phyloP scores from a whole-genome alignment of 805 yeast species.

The Cyberlindnera euphorbiae region DNA sequence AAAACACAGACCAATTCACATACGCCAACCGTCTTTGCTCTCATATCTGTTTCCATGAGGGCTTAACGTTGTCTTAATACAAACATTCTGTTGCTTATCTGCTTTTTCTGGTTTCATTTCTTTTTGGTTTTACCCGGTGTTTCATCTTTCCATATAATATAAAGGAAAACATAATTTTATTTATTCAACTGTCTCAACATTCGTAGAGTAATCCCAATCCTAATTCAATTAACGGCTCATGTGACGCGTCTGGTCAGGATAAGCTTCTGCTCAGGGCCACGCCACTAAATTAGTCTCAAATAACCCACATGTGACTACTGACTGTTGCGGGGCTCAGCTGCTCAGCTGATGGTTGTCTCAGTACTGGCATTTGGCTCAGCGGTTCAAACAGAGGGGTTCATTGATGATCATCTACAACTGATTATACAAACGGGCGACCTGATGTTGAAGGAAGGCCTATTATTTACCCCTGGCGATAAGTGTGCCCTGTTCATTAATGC shows the following conservation, averaged over 20 bases:
- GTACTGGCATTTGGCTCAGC: no score
- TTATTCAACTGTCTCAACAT: not conserved
- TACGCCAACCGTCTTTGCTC: conserved; percentile 8
- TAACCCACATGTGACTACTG: no score
- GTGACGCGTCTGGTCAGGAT: not conserved
- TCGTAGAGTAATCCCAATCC: not conserved
- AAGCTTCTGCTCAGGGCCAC: no score
- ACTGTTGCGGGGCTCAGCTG: no score
- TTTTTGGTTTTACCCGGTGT: conserved; percentile 11
- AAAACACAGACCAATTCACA: conserved; percentile 13
- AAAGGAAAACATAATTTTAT: conserved; percentile 4
- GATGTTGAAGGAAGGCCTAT: no score
- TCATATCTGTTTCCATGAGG: conserved; percentile 1
- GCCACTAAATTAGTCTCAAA: no score
- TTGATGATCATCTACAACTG: no score
- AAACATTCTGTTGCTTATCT: conserved; percentile 14
- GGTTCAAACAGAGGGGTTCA: no score
- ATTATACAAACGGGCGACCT: no score
- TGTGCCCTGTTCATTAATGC: no score
- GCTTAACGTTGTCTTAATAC: conserved; percentile 12
- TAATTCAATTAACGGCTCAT: not conserved
- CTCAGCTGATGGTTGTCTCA: no score
- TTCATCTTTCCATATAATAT: conserved; percentile 6
- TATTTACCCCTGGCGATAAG: no score
- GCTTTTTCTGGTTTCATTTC: conserved; percentile 11